Conservation (phyloP, 805 yeast genomes). For the Ogataea pilisensis region DNA sequence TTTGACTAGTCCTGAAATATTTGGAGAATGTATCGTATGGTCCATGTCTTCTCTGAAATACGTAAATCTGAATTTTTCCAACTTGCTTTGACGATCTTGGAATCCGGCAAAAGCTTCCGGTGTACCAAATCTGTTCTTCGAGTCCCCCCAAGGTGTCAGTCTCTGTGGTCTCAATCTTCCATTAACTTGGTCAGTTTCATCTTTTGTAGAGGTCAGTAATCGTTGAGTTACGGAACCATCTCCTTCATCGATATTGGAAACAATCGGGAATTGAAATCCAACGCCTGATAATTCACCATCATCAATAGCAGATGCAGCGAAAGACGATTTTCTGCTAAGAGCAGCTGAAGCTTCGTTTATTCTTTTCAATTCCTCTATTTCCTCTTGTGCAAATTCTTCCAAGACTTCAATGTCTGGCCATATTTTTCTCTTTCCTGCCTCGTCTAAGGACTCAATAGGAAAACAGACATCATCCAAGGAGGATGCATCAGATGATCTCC, state of each 20-base stretch:
- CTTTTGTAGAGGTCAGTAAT: constrained; percentile 33
- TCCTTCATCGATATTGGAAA: constrained; percentile 28
- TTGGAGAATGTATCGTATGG: constrained; percentile 86
- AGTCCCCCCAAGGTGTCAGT: constrained; percentile 69
- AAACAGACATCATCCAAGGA: constrained; percentile 91
- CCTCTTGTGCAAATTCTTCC: constrained; percentile 74
- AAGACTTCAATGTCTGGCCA: constrained; percentile 87
- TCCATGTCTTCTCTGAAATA: constrained; percentile 88
- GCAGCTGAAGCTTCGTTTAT: constrained; percentile 24
- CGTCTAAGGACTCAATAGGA: constrained; percentile 58
- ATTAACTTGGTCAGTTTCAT: constrained; percentile 51
- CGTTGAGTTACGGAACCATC: constrained; percentile 20
- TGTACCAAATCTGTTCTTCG: constrained; percentile 24
- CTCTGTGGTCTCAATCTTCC: constrained; percentile 76
- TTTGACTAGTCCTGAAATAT: constrained; percentile 74
- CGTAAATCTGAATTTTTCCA: constrained; percentile 71
- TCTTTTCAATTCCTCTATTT: constrained; percentile 37
- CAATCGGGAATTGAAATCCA: constrained; percentile 37
- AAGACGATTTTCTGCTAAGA: constrained; percentile 22
- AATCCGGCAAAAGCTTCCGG: constrained; percentile 13
- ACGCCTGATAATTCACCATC: constrained; percentile 25
- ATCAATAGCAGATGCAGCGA: constrained; percentile 1
- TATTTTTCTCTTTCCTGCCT: constrained; percentile 30
- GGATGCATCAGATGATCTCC: constrained; percentile 59
- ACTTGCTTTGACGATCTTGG: constrained; percentile 17